Percentiles rank a stretch among this genome's conserved stretches.
phyloP scores from a whole-genome alignment of 2,329 filamentous ascomycete genomes.

The Cyanodermella asteris region DNA sequence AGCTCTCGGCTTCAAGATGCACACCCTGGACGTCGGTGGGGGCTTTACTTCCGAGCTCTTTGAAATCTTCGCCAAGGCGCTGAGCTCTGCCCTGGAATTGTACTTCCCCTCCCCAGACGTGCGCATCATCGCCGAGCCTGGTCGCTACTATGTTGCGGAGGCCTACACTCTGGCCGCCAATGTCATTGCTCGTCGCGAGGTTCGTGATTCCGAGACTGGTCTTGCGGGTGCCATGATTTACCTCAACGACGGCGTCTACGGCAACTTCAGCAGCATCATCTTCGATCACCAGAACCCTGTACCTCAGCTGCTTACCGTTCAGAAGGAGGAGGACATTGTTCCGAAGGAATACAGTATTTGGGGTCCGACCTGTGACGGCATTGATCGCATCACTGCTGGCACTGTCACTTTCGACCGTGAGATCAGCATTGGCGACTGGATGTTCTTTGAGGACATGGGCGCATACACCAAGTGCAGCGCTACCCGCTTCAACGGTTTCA shows the following conservation, averaged over 20 bases:
- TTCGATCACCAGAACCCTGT: slow-evolving; percentile 91
- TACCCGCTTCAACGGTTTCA: slow-evolving; percentile 94
- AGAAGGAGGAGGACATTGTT: not conserved
- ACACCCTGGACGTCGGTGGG: slow-evolving; percentile 81
- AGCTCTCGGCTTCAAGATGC: slow-evolving; percentile 54
- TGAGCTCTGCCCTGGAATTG: slow-evolving; percentile 59
- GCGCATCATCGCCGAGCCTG: slow-evolving; percentile 84
- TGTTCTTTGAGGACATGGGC: slow-evolving; percentile 98
- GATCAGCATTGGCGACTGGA: slow-evolving; percentile 85
- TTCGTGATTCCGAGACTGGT: slow-evolving; percentile 45
- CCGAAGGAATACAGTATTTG: slow-evolving; percentile 80
- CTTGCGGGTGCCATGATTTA: slow-evolving; percentile 84
- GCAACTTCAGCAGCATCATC: slow-evolving; percentile 98
- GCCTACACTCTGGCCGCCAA: slow-evolving; percentile 92
- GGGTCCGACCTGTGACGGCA: slow-evolving; percentile 95
- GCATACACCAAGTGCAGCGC: slow-evolving; percentile 97
- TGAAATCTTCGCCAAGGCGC: slow-evolving; percentile 65
- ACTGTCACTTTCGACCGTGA: slow-evolving; percentile 55
- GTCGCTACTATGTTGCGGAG: slow-evolving; percentile 81
- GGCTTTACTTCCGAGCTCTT: slow-evolving; percentile 85
- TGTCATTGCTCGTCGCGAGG: slow-evolving; percentile 81
- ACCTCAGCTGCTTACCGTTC: slow-evolving; percentile 47
- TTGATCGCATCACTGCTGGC: slow-evolving; percentile 79
- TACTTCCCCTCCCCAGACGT: slow-evolving; percentile 72
- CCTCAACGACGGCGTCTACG: slow-evolving; percentile 91